Evolutionary conservation across 2,329 filamentous ascomycete species (phyloP).

Genomic region (Cryphonectria radicalis): DNA sequence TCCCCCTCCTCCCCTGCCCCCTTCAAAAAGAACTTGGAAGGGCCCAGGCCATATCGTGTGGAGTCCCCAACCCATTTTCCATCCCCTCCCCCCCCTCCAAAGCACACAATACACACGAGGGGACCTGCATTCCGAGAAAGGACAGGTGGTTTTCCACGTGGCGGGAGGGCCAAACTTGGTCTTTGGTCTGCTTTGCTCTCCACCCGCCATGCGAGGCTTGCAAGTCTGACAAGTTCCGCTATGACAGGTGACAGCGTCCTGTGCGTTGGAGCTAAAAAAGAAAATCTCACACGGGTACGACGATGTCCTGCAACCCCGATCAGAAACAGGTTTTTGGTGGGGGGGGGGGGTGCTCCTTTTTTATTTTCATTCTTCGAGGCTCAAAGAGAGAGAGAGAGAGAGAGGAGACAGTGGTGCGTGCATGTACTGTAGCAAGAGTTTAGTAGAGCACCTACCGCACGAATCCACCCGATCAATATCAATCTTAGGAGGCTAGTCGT

Average conservation of each 20-base stretch:
- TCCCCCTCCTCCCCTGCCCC: not conserved
- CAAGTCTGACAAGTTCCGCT: not conserved
- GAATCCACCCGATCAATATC: not conserved
- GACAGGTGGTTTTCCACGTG: not conserved
- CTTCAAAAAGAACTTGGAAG: not conserved
- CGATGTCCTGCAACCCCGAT: not conserved
- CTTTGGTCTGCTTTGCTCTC: not conserved
- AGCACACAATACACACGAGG: not conserved
- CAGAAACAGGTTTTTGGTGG: not conserved
- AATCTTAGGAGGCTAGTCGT: not conserved
- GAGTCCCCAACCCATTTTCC: not conserved
- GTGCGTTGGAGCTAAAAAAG: not conserved
- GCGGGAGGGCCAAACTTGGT: conserved; percentile 3
- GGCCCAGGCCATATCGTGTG: not conserved
- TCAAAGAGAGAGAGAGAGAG: not conserved
- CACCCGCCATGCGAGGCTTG: not conserved
- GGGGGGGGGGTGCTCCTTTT: not conserved
- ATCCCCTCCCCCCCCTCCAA: not conserved
- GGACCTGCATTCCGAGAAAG: not conserved
- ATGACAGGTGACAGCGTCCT: not conserved
- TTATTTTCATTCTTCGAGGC: not conserved
- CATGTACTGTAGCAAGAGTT: not conserved
- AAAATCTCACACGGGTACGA: no score
- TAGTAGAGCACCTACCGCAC: no score
- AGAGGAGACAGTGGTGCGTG: not conserved